Conservation (phyloP, 2,329 filamentous ascomycete species). For the Talaromyces sp. region DNA sequence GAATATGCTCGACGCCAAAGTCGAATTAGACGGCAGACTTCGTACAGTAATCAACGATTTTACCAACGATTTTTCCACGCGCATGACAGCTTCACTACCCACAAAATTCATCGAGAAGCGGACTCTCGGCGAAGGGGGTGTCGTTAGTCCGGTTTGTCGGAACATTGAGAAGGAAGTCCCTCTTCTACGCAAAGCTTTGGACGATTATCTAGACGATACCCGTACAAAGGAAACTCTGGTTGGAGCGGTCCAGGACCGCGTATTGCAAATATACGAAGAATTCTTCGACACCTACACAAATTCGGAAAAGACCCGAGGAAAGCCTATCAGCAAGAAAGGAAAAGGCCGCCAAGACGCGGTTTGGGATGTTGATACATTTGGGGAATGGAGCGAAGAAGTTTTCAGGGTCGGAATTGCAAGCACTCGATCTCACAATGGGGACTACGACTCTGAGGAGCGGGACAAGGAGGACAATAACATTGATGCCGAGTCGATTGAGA, state of each 20-base stretch:
- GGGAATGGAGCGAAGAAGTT: slow-evolving; percentile 55
- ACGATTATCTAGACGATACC: slow-evolving; percentile 60
- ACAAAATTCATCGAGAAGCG: slow-evolving; percentile 32
- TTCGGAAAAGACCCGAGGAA: slow-evolving; percentile 34
- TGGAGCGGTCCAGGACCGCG: slow-evolving; percentile 59
- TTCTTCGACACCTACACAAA: slow-evolving; percentile 52
- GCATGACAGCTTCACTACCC: slow-evolving; percentile 50
- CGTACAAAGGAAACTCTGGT: slow-evolving; percentile 62
- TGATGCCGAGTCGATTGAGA: background rate
- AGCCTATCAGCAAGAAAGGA: slow-evolving; percentile 44
- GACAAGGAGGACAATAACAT: background rate
- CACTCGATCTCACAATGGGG: slow-evolving; percentile 21
- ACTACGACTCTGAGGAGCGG: slow-evolving; percentile 24
- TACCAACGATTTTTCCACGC: slow-evolving; percentile 51
- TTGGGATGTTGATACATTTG: slow-evolving; percentile 61
- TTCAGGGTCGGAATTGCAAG: slow-evolving; percentile 51
- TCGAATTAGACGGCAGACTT: slow-evolving; percentile 59
- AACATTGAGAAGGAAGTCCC: slow-evolving; percentile 55
- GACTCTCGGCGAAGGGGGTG: slow-evolving; percentile 33
- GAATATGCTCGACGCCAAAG: slow-evolving; percentile 67
- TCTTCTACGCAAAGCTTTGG: slow-evolving; percentile 51
- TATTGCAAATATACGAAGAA: slow-evolving; percentile 58
- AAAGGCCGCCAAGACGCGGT: slow-evolving; percentile 57
- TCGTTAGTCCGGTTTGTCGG: slow-evolving; percentile 46
- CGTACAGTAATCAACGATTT: slow-evolving; percentile 62